Conservation (phyloP, 208 protist genomes). For the Leishmania tarentolae region DNA sequence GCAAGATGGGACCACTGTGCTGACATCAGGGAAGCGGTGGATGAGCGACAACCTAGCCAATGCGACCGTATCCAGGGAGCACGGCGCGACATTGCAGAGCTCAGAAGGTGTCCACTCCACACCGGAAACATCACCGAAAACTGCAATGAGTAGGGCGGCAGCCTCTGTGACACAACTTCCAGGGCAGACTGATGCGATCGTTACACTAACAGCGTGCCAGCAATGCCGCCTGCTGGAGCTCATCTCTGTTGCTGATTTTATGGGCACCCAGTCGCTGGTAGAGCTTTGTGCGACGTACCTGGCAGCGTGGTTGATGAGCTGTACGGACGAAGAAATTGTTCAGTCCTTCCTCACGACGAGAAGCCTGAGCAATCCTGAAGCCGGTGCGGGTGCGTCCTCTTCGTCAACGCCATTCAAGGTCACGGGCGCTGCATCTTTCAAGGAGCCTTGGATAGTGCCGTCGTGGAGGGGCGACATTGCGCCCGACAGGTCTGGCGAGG, state of each 20-base stretch:
- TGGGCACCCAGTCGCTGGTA: conserved; percentile 47
- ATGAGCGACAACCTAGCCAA: background rate
- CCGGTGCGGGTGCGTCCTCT: background rate
- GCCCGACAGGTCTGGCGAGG: background rate
- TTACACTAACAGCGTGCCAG: conserved; percentile 15
- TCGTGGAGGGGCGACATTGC: background rate
- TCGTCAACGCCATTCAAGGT: background rate
- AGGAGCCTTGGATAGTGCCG: conserved; percentile 20
- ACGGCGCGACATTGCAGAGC: background rate
- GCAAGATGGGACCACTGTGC: background rate
- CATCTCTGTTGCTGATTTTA: conserved; percentile 55
- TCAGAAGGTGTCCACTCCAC: background rate
- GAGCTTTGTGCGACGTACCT: conserved; percentile 52
- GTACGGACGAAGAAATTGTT: conserved; percentile 56
- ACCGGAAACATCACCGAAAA: background rate
- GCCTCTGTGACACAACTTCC: background rate
- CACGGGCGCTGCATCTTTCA: conserved; percentile 5
- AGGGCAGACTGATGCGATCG: background rate
- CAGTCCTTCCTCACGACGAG: conserved; percentile 36
- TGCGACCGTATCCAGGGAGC: background rate
- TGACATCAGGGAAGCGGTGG: background rate
- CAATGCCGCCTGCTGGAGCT: conserved; percentile 63
- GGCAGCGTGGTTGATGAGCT: conserved; percentile 59
- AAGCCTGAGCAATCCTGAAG: background rate
- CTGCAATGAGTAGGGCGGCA: background rate